A percentile compares a stretch with the other conserved stretches of the same genome.
Evolutionary conservation across 192 early-diverging fungal species (phyloP).

Genomic region (Coemansia sp.): DNA sequence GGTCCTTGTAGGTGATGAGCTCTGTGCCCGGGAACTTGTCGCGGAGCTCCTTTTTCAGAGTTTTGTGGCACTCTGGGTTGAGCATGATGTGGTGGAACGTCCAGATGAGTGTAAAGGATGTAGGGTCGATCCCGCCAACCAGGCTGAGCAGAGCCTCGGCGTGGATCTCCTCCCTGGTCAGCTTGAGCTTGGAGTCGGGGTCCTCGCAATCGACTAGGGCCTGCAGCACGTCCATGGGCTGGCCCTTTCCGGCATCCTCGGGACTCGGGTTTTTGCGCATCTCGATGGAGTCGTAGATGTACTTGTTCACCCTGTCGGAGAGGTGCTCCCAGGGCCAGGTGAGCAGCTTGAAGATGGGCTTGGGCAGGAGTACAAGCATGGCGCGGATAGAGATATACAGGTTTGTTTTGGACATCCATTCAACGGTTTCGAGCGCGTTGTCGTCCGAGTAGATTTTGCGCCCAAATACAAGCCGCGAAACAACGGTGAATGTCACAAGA

Average conservation of each 20-base stretch:
- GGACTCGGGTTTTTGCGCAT: slow-evolving; percentile 2
- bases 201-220: slow-evolving; percentile 31
- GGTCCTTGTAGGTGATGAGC: slow-evolving; percentile 3
- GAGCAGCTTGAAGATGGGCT: slow-evolving; percentile 5
- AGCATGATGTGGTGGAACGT: slow-evolving; percentile 24
- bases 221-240: slow-evolving; percentile 12
- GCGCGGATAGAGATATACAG: slow-evolving; percentile 22
- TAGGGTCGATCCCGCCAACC: slow-evolving; percentile 24
- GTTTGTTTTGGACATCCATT: slow-evolving; percentile 18
- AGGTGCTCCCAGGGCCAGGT: slow-evolving; percentile 23
- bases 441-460: slow-evolving; percentile 8
- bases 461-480: slow-evolving; percentile 23
- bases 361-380: slow-evolving; percentile 11
- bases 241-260: no score
- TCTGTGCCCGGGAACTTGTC: not conserved
- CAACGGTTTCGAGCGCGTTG: not conserved
- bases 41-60: slow-evolving; percentile 12
- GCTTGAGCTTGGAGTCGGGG: slow-evolving; percentile 1
- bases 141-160: slow-evolving; percentile 21
- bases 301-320: slow-evolving; percentile 1
- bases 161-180: slow-evolving; percentile 20
- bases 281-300: slow-evolving; percentile 12
- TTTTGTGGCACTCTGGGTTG: slow-evolving; percentile 13
- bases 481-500: slow-evolving; percentile 19
- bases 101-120: slow-evolving; percentile 30